A percentile compares a stretch with the other conserved stretches of the same genome.
Evolutionary conservation across 78 protist species (phyloP).

Genomic region (Pigoraptor vietnamica): DNA sequence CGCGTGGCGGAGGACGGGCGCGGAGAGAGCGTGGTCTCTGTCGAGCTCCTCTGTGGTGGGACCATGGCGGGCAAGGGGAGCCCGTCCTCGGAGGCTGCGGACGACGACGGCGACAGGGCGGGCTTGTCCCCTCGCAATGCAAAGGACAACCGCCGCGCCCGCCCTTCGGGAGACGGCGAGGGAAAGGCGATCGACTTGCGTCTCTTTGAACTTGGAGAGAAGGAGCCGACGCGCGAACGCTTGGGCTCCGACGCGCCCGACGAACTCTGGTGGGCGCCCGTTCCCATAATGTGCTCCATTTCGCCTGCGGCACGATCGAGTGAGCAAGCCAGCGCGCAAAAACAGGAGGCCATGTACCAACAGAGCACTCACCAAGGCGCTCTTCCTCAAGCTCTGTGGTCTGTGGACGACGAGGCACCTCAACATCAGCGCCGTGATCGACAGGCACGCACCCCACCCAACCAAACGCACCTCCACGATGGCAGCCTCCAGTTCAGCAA

Average conservation of each 20-base stretch:
- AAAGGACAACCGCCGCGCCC: not conserved
- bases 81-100: too few relatives aligned
- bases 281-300: not conserved
- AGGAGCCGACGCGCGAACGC: not conserved
- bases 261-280: not conserved
- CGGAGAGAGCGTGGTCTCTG: not conserved
- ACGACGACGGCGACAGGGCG: too few relatives aligned
- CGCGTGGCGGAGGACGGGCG: too few relatives aligned
- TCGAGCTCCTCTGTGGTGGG: too few relatives aligned
- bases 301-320: not conserved
- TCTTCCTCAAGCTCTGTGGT: not conserved
- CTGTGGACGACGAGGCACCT: too few relatives aligned
- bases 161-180: not conserved
- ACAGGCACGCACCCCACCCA: too few relatives aligned
- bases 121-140: too few relatives aligned
- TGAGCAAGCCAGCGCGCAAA: too few relatives aligned
- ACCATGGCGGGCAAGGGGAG: too few relatives aligned
- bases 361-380: not conserved
- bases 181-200: not conserved
- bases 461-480: not conserved
- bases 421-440: too few relatives aligned
- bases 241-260: not conserved
- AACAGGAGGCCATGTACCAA: not conserved
- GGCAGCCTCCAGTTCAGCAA: not conserved
- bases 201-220: not conserved